phyloP scores from a whole-genome alignment of 2,329 filamentous ascomycete genomes.

The Fusarium chlamydosporum region DNA sequence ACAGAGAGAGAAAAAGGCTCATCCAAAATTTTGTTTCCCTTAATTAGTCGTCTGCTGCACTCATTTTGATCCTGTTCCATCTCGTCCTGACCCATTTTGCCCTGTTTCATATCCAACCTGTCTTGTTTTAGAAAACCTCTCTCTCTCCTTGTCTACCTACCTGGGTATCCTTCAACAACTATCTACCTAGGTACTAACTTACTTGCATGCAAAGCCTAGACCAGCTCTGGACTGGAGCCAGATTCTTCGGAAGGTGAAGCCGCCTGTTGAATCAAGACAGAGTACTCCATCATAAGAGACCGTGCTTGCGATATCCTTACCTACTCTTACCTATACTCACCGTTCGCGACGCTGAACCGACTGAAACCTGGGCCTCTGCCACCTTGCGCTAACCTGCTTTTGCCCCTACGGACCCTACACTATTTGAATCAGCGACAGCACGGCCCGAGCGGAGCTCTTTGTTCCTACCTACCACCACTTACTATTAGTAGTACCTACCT shows the following conservation, averaged over 20 bases:
- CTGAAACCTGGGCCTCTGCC: conserved; percentile 50
- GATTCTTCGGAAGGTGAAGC: conserved; percentile 8
- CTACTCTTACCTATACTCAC: conserved; percentile 47
- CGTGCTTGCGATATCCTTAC: conserved; percentile 43
- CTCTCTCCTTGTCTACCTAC: conserved; percentile 3
- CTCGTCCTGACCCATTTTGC: conserved; percentile 23
- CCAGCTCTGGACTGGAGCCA: conserved; percentile 9
- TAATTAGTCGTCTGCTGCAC: conserved; percentile 6
- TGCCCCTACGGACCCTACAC: conserved; percentile 44
- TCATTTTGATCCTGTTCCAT: conserved; percentile 12
- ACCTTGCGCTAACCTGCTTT: conserved; percentile 44
- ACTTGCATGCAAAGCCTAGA: neutral
- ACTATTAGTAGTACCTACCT: too few relatives aligned
- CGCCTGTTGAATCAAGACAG: neutral
- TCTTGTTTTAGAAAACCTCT: conserved; percentile 33
- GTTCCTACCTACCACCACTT: conserved; percentile 30
- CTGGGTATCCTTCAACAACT: neutral
- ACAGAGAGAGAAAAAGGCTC: conserved; percentile 6
- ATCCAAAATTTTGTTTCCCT: neutral
- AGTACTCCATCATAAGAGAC: conserved; percentile 26
- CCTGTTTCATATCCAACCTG: conserved; percentile 38
- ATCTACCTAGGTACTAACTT: too few relatives aligned
- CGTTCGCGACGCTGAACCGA: conserved; percentile 49
- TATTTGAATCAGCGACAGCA: conserved; percentile 46
- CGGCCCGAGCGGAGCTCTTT: conserved; percentile 49